Base-by-base conservation (phyloP, 2,329 filamentous ascomycete species). In the Daldinia sp. region DNA sequence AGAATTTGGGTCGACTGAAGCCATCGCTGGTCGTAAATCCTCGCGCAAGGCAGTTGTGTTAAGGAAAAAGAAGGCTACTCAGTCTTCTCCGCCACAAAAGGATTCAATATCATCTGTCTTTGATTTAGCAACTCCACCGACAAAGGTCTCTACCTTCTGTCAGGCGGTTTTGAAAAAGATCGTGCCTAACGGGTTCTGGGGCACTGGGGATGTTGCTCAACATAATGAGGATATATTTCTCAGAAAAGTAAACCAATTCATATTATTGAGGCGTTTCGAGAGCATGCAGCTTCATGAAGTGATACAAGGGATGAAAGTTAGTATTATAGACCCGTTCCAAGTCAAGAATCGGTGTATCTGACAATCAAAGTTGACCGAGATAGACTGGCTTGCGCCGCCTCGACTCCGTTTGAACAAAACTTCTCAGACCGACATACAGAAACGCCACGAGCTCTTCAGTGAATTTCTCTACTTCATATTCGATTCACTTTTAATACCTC, bases 401-500 rank as follows among this genome's bases (percentile, higher is more conserved):
- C 77, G 76, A 10, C 73, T 82, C 1, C 70, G 74, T 11, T 76
- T 74, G 2, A 72, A 75, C 8, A 94, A 89, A 56, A 80, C 90
- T 50, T 90, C 90, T 62, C 81, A 83, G 61, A 88, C 90, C 0
- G 94, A 98, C 72, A 81, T 85, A 27, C 78, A 80, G 5, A 98
- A 97, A 76, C 88, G 94, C 9, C 81, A 80, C 23, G 91, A 97
- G 72, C 82, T 98, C 0, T 86, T 97, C 49, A 78, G 88, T 54
- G 95, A 99, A 75, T 88, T 98, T 60, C 72, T 98, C 5, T 98
- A 97, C 78, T 99, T 94, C 74, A 68, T 96, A 3, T 95, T 99
- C 71, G 95, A 99, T 76, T 97, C 94, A 0, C 82, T 97, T 19
- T 74, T 99, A 58, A 91, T 98, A 70, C 94, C 95, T 8, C 82